Base-by-base conservation (phyloP, 1,284 basidiomycete genomes). In the Microbotryomycetes sp. region DNA sequence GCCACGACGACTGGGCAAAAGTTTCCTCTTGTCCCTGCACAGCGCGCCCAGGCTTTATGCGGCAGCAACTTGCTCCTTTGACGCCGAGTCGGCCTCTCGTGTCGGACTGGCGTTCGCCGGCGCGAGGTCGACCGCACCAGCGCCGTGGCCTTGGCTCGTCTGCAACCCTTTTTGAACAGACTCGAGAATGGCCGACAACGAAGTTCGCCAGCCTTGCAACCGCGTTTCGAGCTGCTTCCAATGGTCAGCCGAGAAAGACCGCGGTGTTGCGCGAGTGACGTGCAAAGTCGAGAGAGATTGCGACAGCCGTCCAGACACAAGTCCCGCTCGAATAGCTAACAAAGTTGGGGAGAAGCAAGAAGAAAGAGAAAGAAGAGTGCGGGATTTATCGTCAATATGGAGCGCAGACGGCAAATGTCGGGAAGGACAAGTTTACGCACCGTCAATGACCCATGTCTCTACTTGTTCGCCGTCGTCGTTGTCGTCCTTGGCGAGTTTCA, bases 371-470 rank as follows among this genome's bases (percentile, higher is more conserved):
- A 28, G 46, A 45, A 24, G n/a, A 13, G 51, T 57, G 21, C 57
- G 29, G 11, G 41, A n/a, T n/a, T 7, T 29, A 21, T 13, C 6
- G 26, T 5, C 21, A n/a, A n/a, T 29, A n/a, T 24, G 11, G n/a
- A 23, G 18, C 16, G 23, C n/a, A 27, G 28, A 15, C 41, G 47
- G 23, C 21, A 52, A 57, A 23, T 46, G 21, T 21, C 45, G 23
- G 27, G 23, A 21, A 28, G 21, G 13, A 26, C 6, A 31, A 45
- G n/a, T 24, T 24, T 3, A 15, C 41, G 26, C 73, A 91, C 91
- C 87, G 75, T 94, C 91, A 70, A 94, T 94, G 54, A 87, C 85
- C 90, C 89, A 94, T 71, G 83, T 85, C 75, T 96, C 92, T 28
- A 96, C 89, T 61, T 90, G 81, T 47, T 81, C 78, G n/a, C 77